A percentile compares a stretch with the other conserved stretches of the same genome.
phyloP scores from a whole-genome alignment of 768 basidiomycete species.

The Leucogyrophana mollusca region DNA sequence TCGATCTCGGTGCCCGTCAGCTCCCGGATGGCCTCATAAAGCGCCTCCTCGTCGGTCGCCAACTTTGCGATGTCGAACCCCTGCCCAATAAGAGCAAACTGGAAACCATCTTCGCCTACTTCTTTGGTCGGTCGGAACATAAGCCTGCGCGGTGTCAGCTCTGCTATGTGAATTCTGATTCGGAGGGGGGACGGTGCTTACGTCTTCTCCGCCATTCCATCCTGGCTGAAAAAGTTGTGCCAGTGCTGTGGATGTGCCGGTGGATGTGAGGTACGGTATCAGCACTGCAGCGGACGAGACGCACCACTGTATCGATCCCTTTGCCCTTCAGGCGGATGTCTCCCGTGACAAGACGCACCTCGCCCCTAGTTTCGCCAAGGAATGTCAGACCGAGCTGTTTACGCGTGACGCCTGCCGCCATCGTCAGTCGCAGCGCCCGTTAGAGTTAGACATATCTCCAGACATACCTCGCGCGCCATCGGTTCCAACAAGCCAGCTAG shows the following conservation, averaged over 20 bases:
- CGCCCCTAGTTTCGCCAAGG: slow-evolving; percentile 35
- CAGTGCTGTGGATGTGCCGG: slow-evolving; percentile 16
- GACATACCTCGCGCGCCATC: slow-evolving; percentile 37
- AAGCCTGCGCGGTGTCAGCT: neutral
- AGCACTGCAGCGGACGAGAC: neutral
- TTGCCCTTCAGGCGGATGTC: slow-evolving; percentile 34
- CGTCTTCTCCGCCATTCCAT: no score
- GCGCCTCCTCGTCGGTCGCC: slow-evolving; percentile 17
- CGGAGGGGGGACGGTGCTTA: no score
- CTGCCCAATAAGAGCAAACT: slow-evolving; percentile 6
- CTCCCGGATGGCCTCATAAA: slow-evolving; percentile 29
- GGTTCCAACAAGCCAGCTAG: slow-evolving; percentile 38
- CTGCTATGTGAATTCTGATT: no score
- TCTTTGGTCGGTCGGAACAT: slow-evolving; percentile 13
- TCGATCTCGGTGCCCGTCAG: slow-evolving; percentile 28
- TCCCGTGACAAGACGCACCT: slow-evolving; percentile 26
- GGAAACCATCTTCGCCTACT: slow-evolving; percentile 19
- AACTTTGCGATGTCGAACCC: slow-evolving; percentile 14
- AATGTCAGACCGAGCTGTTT: slow-evolving; percentile 42
- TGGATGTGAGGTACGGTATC: neutral
- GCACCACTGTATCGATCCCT: slow-evolving; percentile 26
- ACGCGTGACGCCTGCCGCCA: slow-evolving; percentile 30
- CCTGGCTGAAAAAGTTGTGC: slow-evolving; percentile 23
- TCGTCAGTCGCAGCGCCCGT: neutral
- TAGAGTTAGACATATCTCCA: neutral